Conservation (phyloP, 2,329 filamentous ascomycete species). For the Botrytis fabae region DNA sequence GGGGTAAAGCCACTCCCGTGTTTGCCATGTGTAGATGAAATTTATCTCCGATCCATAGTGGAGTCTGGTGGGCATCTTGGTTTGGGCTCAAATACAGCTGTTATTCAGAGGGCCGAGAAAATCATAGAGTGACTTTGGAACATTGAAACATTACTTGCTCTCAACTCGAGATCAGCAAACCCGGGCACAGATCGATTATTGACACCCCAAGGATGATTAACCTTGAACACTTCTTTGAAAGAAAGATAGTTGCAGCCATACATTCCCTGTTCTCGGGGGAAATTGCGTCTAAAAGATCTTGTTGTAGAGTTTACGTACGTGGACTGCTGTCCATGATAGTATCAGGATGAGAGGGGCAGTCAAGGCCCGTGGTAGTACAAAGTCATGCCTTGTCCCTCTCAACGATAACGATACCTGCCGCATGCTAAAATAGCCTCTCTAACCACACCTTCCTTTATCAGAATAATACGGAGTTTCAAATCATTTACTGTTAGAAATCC, state of each 20-base stretch:
- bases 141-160: neutral
- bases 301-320: neutral
- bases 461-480: neutral
- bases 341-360: neutral
- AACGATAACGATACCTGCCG: neutral
- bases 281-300: neutral
- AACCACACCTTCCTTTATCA: neutral
- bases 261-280: neutral
- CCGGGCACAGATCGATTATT: neutral
- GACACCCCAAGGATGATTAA: neutral
- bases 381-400: neutral
- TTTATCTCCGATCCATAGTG: neutral
- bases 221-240: neutral
- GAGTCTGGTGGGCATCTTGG: neutral
- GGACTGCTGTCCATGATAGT: neutral
- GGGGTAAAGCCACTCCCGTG: neutral
- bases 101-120: neutral
- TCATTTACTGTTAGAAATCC: neutral
- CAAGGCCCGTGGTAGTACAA: neutral
- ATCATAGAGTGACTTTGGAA: neutral
- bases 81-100: neutral
- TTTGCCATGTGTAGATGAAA: neutral
- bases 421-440: conserved; percentile 1
- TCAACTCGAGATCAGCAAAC: neutral
- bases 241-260: neutral